Evolutionary conservation across 495 filamentous ascomycete genomes (phyloP).

Genomic region (Clavariopsis aquatica): DNA sequence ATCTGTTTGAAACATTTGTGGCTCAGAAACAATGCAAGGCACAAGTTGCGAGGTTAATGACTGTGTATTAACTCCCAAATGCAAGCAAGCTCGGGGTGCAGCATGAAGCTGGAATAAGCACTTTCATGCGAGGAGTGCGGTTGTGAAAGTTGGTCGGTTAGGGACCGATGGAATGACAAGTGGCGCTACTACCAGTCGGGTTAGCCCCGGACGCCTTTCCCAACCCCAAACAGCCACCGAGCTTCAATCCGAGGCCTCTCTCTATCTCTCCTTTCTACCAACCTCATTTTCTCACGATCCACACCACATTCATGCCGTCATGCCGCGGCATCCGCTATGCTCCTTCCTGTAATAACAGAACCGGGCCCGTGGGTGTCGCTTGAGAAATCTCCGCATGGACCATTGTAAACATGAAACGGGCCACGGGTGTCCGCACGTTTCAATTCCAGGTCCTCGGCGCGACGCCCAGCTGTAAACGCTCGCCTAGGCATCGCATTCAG

Average conservation of each 20-base stretch:
- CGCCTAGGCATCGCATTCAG: not conserved
- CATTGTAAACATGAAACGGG: slow-evolving; percentile 25
- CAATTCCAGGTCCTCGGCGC: slow-evolving; percentile 31
- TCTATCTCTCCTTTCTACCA: not conserved
- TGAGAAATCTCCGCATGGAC: slow-evolving; percentile 13
- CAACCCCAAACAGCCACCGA: not conserved
- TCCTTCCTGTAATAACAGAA: slow-evolving; percentile 12
- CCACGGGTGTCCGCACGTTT: slow-evolving; percentile 23
- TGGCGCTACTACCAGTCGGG: not conserved
- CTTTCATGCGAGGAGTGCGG: not conserved
- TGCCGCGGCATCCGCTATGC: not conserved
- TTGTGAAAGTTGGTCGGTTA: not conserved
- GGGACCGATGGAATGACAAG: not conserved
- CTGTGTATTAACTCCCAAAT: no score
- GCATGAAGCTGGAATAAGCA: no score
- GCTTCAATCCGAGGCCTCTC: not conserved
- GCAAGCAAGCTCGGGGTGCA: no score
- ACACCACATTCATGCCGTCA: not conserved
- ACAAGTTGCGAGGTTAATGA: no score
- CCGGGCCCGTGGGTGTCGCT: slow-evolving; percentile 6
- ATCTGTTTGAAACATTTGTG: no score
- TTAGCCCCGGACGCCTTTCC: not conserved
- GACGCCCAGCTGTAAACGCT: slow-evolving; percentile 1
- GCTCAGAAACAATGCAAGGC: no score
- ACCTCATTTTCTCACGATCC: not conserved